Evolutionary conservation across 495 filamentous ascomycete genomes (phyloP).

Genomic region (Extremus antarcticus): DNA sequence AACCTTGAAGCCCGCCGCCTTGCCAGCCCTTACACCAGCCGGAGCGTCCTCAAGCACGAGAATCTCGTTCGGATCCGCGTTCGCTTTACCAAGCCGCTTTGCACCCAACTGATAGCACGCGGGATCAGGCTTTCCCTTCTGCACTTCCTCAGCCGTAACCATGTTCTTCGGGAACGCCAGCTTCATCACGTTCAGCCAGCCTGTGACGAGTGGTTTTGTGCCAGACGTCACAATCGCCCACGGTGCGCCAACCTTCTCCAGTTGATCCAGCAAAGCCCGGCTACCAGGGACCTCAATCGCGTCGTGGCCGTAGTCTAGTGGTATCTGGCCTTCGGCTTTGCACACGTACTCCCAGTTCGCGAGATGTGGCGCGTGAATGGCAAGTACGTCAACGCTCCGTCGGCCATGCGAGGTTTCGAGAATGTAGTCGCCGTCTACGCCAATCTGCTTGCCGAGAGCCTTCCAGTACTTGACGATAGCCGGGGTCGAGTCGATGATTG

Average conservation of each 20-base stretch:
- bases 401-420: constrained; percentile 82
- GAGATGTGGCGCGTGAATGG: constrained; percentile 61
- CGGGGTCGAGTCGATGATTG: constrained; percentile 66
- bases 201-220: constrained; percentile 65
- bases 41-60: constrained; percentile 89
- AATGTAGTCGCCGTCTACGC: constrained; percentile 41
- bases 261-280: constrained; percentile 44
- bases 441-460: constrained; percentile 38
- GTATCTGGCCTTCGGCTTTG: constrained; percentile 66
- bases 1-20: constrained; percentile 81
- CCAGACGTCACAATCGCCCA: constrained; percentile 96
- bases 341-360: constrained; percentile 88
- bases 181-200: constrained; percentile 72
- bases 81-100: constrained; percentile 45
- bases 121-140: constrained; percentile 78
- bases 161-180: constrained; percentile 64
- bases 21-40: constrained; percentile 80
- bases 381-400: constrained; percentile 68
- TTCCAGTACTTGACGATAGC: constrained; percentile 93
- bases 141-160: constrained; percentile 78
- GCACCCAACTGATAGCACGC: constrained; percentile 69
- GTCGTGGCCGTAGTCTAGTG: constrained; percentile 60
- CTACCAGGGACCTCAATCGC: constrained; percentile 73
- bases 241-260: constrained; percentile 46
- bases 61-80: constrained; percentile 31